phyloP scores from a whole-genome alignment of 192 early-diverging fungal genomes.

The Linnemannia exigua region DNA sequence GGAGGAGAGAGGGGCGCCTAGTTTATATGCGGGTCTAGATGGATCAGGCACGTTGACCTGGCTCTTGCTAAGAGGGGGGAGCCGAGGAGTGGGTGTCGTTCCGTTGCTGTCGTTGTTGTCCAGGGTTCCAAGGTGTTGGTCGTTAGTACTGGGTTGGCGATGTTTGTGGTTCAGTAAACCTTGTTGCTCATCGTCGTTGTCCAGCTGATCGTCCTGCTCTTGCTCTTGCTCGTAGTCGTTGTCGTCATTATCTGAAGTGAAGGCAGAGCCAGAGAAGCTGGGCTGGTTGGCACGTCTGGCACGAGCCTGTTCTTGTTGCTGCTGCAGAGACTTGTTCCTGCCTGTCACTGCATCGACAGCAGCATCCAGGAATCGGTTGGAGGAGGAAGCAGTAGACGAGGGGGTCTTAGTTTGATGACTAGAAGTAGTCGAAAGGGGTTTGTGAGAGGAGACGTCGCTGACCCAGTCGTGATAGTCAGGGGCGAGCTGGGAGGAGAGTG shows the following conservation, averaged over 20 bases:
- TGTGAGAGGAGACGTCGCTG: constrained; percentile 22
- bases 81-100: neutral
- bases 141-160: neutral
- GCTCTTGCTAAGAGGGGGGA: constrained; percentile 39
- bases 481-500: constrained; percentile 37
- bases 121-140: neutral
- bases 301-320: constrained; percentile 14
- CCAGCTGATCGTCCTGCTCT: neutral
- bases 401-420: neutral
- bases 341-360: constrained; percentile 30
- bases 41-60: constrained; percentile 38
- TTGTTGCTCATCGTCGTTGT: neutral
- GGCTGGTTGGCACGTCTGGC: constrained; percentile 47
- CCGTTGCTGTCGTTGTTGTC: neutral
- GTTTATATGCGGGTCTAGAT: constrained; percentile 39
- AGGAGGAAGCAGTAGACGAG: neutral
- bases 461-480: constrained; percentile 52
- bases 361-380: constrained; percentile 27
- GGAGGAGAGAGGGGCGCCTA: constrained; percentile 24
- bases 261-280: constrained; percentile 45
- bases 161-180: constrained; percentile 5
- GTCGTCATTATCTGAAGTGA: constrained; percentile 35
- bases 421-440: neutral
- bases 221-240: neutral
- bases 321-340: too few species aligned